These are phyloP conservation scores for Elaeagnus macrophylla DNA, from an alignment of 306 rosid species.

Conservation along the genomic window DNA sequence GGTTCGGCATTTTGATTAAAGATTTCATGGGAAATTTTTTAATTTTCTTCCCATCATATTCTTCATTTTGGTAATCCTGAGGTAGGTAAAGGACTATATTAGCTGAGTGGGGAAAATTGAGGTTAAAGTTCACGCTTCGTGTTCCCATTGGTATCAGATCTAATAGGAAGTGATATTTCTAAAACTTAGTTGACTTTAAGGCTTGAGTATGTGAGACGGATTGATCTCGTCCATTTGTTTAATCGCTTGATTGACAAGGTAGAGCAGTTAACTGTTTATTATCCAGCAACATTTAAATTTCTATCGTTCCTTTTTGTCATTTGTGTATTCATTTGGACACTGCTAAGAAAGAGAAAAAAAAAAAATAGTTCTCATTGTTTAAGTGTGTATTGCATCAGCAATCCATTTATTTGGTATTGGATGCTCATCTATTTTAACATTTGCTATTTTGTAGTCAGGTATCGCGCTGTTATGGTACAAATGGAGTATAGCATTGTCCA, in stretches of 20 bases:
- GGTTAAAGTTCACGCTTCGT: constrained; percentile 3
- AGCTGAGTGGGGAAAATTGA: background rate
- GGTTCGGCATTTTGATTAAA: no score
- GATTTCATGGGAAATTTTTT: background rate
- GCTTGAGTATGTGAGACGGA: background rate
- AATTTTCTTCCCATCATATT: background rate
- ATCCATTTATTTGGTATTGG: background rate
- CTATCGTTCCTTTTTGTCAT: background rate
- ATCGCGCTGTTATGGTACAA: no score
- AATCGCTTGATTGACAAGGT: constrained; percentile 2
- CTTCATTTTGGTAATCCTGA: background rate
- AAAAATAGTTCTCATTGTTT: background rate
- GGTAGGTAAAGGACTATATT: constrained; percentile 12
- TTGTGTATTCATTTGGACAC: background rate
- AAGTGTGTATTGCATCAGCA: background rate
- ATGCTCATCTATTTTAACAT: background rate
- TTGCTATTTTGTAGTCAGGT: background rate
- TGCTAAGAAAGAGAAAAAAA: background rate
- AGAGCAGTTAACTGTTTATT: background rate
- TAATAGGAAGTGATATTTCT: constrained; percentile 8
- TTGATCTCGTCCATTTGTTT: constrained; percentile 5
- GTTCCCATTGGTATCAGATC: background rate
- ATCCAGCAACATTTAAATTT: no score
- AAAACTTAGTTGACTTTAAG: background rate
- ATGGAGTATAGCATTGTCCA: no score